Conservation (phyloP, 2,329 filamentous ascomycete species). For the Claviceps pazoutovae region DNA sequence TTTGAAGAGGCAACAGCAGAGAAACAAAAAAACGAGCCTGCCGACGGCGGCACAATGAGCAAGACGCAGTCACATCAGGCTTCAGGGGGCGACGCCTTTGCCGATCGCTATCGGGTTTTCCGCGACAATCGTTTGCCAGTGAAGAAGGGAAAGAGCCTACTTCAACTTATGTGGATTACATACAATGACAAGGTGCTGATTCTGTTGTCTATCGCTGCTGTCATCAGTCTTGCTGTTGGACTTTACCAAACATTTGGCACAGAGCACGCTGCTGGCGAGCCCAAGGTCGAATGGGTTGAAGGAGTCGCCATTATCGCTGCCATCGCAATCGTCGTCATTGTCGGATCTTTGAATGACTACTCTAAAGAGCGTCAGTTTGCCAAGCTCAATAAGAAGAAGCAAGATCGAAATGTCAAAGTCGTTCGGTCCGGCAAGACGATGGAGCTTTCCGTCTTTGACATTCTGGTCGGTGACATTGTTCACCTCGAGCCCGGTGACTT, state of each 20-base stretch:
- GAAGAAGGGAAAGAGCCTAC: conserved; percentile 59
- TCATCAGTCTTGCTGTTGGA: conserved; percentile 60
- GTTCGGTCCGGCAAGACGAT: conserved; percentile 56
- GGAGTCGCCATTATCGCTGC: conserved; percentile 73
- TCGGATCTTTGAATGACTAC: conserved; percentile 67
- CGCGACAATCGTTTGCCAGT: conserved; percentile 59
- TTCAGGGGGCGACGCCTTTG: conserved; percentile 26
- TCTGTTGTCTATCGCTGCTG: conserved; percentile 54
- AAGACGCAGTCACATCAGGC: conserved; percentile 4
- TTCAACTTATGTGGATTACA: conserved; percentile 67
- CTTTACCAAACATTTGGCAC: conserved; percentile 61
- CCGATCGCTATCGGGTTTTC: conserved; percentile 56
- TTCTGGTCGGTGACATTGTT: conserved; percentile 57
- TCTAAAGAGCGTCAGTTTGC: conserved; percentile 71
- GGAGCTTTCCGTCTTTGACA: conserved; percentile 55
- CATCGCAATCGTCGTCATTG: conserved; percentile 61
- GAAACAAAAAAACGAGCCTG: conserved; percentile 19
- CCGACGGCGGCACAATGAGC: not conserved
- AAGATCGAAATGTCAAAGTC: conserved; percentile 59
- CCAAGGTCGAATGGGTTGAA: conserved; percentile 64
- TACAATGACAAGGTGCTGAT: conserved; percentile 75
- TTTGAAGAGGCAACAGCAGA: conserved; percentile 54
- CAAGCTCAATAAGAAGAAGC: conserved; percentile 66
- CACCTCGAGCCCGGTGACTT: conserved; percentile 64
- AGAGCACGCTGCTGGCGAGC: conserved; percentile 33